Conservation (phyloP, 2,329 filamentous ascomycete genomes). For the Rachicladosporium sp. region DNA sequence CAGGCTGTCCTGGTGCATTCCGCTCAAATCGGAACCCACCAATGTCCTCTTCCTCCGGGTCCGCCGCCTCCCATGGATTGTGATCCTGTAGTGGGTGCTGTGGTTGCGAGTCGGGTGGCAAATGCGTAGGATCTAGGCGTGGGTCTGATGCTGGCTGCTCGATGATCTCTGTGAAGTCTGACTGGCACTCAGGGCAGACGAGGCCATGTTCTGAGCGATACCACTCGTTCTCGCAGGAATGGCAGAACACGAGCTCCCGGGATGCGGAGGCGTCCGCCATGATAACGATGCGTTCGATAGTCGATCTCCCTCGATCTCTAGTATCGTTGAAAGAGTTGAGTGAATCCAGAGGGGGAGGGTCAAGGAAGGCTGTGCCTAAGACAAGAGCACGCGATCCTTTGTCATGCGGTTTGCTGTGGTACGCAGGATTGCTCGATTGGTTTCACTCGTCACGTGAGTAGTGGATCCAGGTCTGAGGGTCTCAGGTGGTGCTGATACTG, state of each 20-base stretch:
- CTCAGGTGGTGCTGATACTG: no score
- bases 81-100: conserved; percentile 29
- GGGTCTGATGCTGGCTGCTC: conserved; percentile 18
- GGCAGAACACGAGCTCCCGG: conserved; percentile 69
- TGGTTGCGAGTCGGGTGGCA: conserved; percentile 10
- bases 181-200: conserved; percentile 62
- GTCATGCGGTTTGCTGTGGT: no score
- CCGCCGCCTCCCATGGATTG: conserved; percentile 38
- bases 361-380: no score
- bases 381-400: no score
- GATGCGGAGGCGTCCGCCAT: no score
- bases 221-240: conserved; percentile 72
- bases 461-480: no score
- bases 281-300: no score
- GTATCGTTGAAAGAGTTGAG: no score
- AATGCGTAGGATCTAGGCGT: conserved; percentile 1
- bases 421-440: no score
- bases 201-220: conserved; percentile 57
- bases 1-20: conserved; percentile 16
- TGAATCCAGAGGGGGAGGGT: no score
- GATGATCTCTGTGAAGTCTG: conserved; percentile 70
- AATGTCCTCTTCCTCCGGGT: conserved; percentile 36
- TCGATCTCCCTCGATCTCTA: no score
- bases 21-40: conserved; percentile 20
- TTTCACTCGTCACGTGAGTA: no score